Evolutionary conservation across 2,329 filamentous ascomycete genomes (phyloP), one percentile per base, ranked within the genome.

Genomic region (Venturiaceae sp.): DNA sequence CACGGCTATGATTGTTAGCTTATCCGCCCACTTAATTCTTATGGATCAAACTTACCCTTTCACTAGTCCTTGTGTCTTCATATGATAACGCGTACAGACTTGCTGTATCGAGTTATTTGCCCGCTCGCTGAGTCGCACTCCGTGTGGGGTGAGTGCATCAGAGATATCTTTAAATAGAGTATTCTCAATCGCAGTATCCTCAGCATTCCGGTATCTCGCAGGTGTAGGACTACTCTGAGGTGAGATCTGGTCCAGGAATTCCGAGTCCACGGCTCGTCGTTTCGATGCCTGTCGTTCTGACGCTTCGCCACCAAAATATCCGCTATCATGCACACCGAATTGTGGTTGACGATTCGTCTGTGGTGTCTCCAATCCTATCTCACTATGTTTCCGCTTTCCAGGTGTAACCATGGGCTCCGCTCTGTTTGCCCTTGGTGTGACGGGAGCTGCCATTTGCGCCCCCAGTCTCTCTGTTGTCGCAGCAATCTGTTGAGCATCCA

Each of bases 51-150:
- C 56, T 6, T 41, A 58, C 0, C 86, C 86, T 61, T 80, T 80
- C 39, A 77, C 75, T 21, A 88, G 76, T 0, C 87, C 88, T 64
- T 80, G 81, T 0, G 79, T 77, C 55, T 77, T 79, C 55, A 84
- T 71, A 16, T 82, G 80, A 62, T 88, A 78, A 47, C 72, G 79
- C 6, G 58, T 63, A 1, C 70, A 60, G 0, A 71, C 52, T 7
- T 44, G 58, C 19, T 37, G 64, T n/a, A 73, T 62, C 3, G 14
- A 54, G 4, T 28, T 14, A 19, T 26, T 28, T 23, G 56, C 34
- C 21, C 50, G 30, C 3, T 36, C 44, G n/a, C 36, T 26, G 30
- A 58, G 33, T 1, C n/a, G 28, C 9, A 58, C 46, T 6, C 36
- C 34, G 14, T 58, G 44, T 5, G 19, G 30, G 1, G 14, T 37